phyloP scores from a whole-genome alignment of 129 eudicot species.

The Pseudognaphalium luteoalbum region DNA sequence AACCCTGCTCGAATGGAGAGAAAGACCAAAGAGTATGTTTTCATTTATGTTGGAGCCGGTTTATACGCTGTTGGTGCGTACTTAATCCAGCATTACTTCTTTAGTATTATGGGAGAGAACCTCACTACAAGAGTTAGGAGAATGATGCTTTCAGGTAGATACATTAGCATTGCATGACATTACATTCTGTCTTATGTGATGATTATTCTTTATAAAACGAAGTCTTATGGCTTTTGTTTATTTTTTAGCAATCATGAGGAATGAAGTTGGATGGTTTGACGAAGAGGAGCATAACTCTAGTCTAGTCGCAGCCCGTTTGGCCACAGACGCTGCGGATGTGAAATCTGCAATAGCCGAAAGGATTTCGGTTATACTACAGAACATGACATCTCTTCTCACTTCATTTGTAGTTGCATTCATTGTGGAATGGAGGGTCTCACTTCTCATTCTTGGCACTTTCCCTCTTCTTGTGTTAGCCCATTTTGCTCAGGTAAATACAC shows the following conservation, averaged over 20 bases:
- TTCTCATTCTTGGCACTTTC: constrained; percentile 87
- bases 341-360: constrained; percentile 97
- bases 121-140: constrained; percentile 94
- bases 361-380: constrained; percentile 92
- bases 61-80: constrained; percentile 94
- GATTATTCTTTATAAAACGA: neutral
- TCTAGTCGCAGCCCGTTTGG: constrained; percentile 84
- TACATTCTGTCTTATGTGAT: neutral
- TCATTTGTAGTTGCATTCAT: constrained; percentile 97
- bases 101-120: constrained; percentile 97
- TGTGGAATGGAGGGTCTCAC: constrained; percentile 97
- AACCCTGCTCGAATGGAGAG: constrained; percentile 87
- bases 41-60: constrained; percentile 92
- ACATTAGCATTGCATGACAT: neutral
- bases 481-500: constrained; percentile 82
- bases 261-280: constrained; percentile 98
- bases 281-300: constrained; percentile 99
- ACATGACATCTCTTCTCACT: constrained; percentile 97
- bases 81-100: constrained; percentile 96
- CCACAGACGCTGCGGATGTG: constrained; percentile 97
- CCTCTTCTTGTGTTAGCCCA: constrained; percentile 97
- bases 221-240: neutral
- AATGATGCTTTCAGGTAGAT: constrained; percentile 94
- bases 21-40: constrained; percentile 92
- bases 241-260: constrained; percentile 81